phyloP scores from a whole-genome alignment of 495 filamentous ascomycete genomes.

The Tirmania nivea region DNA sequence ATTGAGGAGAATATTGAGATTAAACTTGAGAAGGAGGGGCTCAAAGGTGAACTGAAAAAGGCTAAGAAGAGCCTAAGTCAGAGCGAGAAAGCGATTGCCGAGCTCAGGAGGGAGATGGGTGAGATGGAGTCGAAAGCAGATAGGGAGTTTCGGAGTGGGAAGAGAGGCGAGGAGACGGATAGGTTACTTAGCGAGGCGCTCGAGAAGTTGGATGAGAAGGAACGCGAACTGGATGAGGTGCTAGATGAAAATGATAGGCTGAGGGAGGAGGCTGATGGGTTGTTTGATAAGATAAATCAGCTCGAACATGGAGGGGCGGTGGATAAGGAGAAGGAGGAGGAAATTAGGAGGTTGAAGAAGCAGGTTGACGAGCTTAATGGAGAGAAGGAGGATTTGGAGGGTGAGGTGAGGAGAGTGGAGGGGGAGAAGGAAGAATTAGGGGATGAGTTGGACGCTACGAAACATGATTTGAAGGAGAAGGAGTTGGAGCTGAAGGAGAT shows the following conservation, averaged over 20 bases:
- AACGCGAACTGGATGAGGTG: slow-evolving; percentile 15
- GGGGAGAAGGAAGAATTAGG: slow-evolving; percentile 11
- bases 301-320: slow-evolving; percentile 42
- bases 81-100: slow-evolving; percentile 59
- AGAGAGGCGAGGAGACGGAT: slow-evolving; percentile 28
- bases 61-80: slow-evolving; percentile 58
- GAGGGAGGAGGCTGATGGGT: slow-evolving; percentile 43
- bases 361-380: slow-evolving; percentile 33
- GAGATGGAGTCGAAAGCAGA: slow-evolving; percentile 46
- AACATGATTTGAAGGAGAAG: slow-evolving; percentile 37
- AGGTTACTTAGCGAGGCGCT: slow-evolving; percentile 29
- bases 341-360: slow-evolving; percentile 37
- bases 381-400: slow-evolving; percentile 36
- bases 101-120: slow-evolving; percentile 50
- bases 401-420: slow-evolving; percentile 31
- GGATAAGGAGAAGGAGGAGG: slow-evolving; percentile 40
- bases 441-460: slow-evolving; percentile 21
- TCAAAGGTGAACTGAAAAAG: slow-evolving; percentile 63
- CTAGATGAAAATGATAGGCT: slow-evolving; percentile 32
- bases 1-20: slow-evolving; percentile 88
- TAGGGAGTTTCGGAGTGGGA: slow-evolving; percentile 37
- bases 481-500: slow-evolving; percentile 33
- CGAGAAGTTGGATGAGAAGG: slow-evolving; percentile 30
- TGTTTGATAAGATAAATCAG: slow-evolving; percentile 43
- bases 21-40: slow-evolving; percentile 69